Evolutionary conservation across 129 eudicot species (phyloP).

Genomic region (Centella asiatica): DNA sequence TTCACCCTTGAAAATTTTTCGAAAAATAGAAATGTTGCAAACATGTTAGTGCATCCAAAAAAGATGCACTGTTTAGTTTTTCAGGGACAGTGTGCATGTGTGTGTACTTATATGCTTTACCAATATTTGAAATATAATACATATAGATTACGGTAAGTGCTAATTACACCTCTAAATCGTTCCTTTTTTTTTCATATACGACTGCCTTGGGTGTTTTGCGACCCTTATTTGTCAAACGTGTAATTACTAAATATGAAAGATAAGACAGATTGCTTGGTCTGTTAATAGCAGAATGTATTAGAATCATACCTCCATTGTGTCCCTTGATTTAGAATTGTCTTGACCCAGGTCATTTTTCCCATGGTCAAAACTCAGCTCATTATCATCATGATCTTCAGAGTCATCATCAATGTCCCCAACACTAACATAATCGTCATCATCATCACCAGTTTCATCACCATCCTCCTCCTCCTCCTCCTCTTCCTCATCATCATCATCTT

Average conservation of each 20-base stretch:
- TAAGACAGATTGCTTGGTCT: slow-evolving; percentile 4
- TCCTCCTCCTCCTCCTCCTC: slow-evolving; percentile 22
- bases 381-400: slow-evolving; percentile 34
- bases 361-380: slow-evolving; percentile 54
- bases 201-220: background rate
- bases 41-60: too few relatives aligned
- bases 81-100: too few relatives aligned
- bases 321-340: slow-evolving; percentile 30
- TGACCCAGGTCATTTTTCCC: slow-evolving; percentile 21
- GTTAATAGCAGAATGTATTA: slow-evolving; percentile 4
- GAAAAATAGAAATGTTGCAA: too few relatives aligned
- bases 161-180: too few relatives aligned
- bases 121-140: too few relatives aligned
- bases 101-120: too few relatives aligned
- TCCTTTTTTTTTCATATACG: too few relatives aligned
- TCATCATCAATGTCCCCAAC: slow-evolving; percentile 33
- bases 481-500: slow-evolving; percentile 53
- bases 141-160: too few relatives aligned
- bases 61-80: too few relatives aligned
- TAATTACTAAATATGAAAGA: background rate
- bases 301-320: slow-evolving; percentile 56
- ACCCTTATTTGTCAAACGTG: too few relatives aligned
- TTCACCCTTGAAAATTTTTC: too few relatives aligned
- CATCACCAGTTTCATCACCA: slow-evolving; percentile 34
- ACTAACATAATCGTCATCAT: slow-evolving; percentile 24